These are phyloP conservation scores for Geotrichum fermentans DNA, from an alignment of 1,139 yeast genomes.

Conservation along the genomic window DNA sequence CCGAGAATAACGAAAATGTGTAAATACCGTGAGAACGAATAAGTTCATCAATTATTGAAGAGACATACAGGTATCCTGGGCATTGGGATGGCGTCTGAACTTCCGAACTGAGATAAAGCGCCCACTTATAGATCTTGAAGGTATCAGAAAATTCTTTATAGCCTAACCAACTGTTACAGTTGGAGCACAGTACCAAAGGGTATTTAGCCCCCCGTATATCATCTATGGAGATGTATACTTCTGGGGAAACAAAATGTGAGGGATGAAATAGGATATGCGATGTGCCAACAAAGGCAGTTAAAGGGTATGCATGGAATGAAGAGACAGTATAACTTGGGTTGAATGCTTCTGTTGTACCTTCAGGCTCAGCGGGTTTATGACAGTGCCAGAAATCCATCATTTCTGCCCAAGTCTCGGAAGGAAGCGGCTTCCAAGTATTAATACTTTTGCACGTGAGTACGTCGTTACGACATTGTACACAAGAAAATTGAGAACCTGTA, in stretches of 20 bases:
- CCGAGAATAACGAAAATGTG: slow-evolving; percentile 30
- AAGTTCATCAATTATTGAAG: slow-evolving; percentile 29
- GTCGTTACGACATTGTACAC: not conserved
- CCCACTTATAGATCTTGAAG: slow-evolving; percentile 59
- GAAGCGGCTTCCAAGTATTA: slow-evolving; percentile 53
- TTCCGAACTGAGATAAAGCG: slow-evolving; percentile 35
- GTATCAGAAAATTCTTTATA: slow-evolving; percentile 33
- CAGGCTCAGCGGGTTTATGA: slow-evolving; percentile 64
- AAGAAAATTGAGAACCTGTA: slow-evolving; percentile 3
- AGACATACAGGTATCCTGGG: slow-evolving; percentile 26
- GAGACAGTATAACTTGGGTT: slow-evolving; percentile 30
- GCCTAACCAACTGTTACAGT: slow-evolving; percentile 41
- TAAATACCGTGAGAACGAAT: slow-evolving; percentile 38
- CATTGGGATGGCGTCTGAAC: slow-evolving; percentile 3
- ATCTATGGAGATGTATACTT: not conserved
- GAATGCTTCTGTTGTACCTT: no score
- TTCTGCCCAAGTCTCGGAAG: slow-evolving; percentile 91
- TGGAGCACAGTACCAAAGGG: slow-evolving; percentile 11
- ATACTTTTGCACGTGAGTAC: slow-evolving; percentile 13
- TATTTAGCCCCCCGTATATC: not conserved
- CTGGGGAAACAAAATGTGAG: slow-evolving; percentile 2
- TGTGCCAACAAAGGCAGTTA: slow-evolving; percentile 52
- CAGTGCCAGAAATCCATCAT: slow-evolving; percentile 98
- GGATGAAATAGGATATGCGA: slow-evolving; percentile 49
- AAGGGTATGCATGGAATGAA: slow-evolving; percentile 45